Base-by-base conservation (phyloP, 1,284 basidiomycete species). In the Coniophora puteana region DNA sequence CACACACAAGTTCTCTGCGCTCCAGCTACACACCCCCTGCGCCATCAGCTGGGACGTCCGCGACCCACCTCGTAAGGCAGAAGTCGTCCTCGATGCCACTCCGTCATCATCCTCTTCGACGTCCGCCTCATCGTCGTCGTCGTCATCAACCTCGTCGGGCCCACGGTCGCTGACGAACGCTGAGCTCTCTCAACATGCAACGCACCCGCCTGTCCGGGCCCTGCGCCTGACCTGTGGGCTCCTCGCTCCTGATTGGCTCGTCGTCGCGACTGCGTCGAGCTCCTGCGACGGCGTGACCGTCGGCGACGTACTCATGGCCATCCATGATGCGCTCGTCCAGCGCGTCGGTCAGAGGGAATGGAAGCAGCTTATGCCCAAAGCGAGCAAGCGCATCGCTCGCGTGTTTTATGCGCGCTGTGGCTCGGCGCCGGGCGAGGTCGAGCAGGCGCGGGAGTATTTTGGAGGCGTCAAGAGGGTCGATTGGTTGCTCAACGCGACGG, bases 21-120 rank as follows among this genome's bases (percentile, higher is more conserved):
- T n/a, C n/a, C n/a, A n/a, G n/a, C n/a, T n/a, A n/a, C 35, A 28
- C 12, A 40, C 12, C 20, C 46, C 45, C 16, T 41, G 53, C 18
- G 49, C 49, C 5, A 42, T 78, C 21, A 38, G 66, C 14, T 80
- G 77, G 77, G 72, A 80, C 50, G 31, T 75, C 30, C 67, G 71
- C 29, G 54, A 65, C 41, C 29, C 59, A n/a, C 71, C 73, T 13
- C 13, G 51, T 51, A 38, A 61, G 57, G 24, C 57, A 51, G 36
- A 61, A 56, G 39, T 54, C 59, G 32, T 62, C 2, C 38, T 44
- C 5, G 48, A 41, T 8, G 40, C 37, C 8, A 10, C 27, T 16
- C 26, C 43, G 7, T 46, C 48, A 6, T 33, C 56, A 11, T 51
- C 57, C 26, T 57, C n/a, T n/a, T n/a, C n/a, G n/a, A n/a, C n/a